Evolutionary conservation across 2,329 filamentous ascomycete species (phyloP).

Genomic region (Laburnicola sp.): DNA sequence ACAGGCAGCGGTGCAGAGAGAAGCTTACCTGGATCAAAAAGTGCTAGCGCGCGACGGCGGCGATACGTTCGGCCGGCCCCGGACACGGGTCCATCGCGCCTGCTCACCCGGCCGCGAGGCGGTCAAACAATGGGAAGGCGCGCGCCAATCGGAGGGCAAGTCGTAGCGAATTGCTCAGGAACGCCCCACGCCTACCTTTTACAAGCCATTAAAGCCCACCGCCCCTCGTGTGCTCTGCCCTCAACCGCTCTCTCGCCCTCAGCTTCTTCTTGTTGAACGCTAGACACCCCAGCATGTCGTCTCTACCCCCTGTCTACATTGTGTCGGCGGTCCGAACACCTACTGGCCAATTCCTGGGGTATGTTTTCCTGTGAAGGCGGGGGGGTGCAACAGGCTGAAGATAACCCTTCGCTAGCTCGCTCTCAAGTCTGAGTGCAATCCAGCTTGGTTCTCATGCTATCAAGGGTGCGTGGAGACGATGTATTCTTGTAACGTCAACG

Average conservation of each 20-base stretch:
- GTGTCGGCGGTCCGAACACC: constrained; percentile 90
- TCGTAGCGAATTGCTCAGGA: constrained; percentile 22
- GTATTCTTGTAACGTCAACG: neutral
- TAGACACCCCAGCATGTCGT: constrained; percentile 64
- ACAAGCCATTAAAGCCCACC: neutral
- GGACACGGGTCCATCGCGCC: neutral
- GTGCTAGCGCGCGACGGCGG: constrained; percentile 21
- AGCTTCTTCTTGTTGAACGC: constrained; percentile 1
- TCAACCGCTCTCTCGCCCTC: neutral
- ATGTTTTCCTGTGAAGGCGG: constrained; percentile 38
- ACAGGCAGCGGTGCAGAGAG: constrained; percentile 12
- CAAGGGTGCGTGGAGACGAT: constrained; percentile 65
- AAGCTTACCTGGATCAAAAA: constrained; percentile 29
- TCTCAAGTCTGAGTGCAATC: constrained; percentile 82
- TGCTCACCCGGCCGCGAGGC: neutral
- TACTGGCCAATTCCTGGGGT: constrained; percentile 93
- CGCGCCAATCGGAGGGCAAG: constrained; percentile 21
- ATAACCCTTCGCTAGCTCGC: constrained; percentile 63
- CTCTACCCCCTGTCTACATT: constrained; percentile 89
- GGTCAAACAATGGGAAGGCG: constrained; percentile 19
- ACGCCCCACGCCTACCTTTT: constrained; percentile 18
- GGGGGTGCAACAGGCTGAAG: constrained; percentile 27
- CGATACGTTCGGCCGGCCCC: constrained; percentile 16
- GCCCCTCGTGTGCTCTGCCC: constrained; percentile 2
- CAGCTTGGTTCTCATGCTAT: constrained; percentile 91